Conservation (phyloP, 179 eudicot genomes). For the Actinidia arguta region DNA sequence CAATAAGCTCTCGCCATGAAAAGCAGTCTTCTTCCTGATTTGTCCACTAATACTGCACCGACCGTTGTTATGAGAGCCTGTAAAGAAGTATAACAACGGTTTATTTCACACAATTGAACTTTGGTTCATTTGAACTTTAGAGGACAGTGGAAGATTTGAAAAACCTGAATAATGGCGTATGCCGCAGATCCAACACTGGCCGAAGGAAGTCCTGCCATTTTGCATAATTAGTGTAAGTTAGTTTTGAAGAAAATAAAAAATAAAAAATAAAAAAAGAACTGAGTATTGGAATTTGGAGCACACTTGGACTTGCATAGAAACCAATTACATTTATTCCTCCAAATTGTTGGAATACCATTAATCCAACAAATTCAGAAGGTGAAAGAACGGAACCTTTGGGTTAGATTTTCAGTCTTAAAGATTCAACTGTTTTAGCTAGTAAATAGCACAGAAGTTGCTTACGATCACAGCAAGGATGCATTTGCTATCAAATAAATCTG, state of each 20-base stretch:
- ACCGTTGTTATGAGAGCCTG: slow-evolving; percentile 63
- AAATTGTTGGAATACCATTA: slow-evolving; percentile 88
- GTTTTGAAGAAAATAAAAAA: too few relatives aligned
- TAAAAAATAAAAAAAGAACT: too few relatives aligned
- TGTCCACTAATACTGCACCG: slow-evolving; percentile 78
- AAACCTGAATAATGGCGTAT: slow-evolving; percentile 68
- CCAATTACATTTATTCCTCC: slow-evolving; percentile 84
- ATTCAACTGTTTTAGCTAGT: neutral
- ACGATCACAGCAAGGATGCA: slow-evolving; percentile 68
- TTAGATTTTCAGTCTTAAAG: too few relatives aligned
- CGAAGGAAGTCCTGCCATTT: slow-evolving; percentile 60
- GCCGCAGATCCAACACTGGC: slow-evolving; percentile 63
- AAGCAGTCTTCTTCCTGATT: slow-evolving; percentile 79
- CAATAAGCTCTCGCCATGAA: slow-evolving; percentile 41
- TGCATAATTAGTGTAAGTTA: neutral
- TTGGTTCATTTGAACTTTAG: neutral
- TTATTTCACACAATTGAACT: neutral
- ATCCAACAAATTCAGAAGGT: slow-evolving; percentile 40
- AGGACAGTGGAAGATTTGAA: neutral
- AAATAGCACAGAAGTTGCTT: slow-evolving; percentile 32
- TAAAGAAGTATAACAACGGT: neutral
- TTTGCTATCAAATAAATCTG: slow-evolving; percentile 64
- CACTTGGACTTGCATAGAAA: slow-evolving; percentile 60
- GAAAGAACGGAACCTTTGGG: too few relatives aligned
- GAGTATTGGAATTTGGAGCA: too few relatives aligned